Base-by-base conservation (phyloP, 192 early-diverging fungal species). In the Backusella circina region DNA sequence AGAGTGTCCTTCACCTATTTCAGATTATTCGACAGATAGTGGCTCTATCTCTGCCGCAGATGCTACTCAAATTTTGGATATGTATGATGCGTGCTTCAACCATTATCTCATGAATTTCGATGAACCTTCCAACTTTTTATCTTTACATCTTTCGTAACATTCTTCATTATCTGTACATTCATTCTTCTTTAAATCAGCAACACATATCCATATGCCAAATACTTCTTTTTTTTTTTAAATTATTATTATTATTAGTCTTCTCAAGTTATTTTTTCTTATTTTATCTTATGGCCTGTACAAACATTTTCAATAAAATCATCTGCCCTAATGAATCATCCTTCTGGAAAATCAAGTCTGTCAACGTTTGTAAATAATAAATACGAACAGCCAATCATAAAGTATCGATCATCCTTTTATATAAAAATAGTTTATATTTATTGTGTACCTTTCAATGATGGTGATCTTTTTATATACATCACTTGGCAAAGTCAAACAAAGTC, bases 1-100 rank as follows among this genome's bases (percentile, higher is more conserved):
- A 38, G 72, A 74, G 16, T 74, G 73, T 44, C 26, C 35, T 8
- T 74, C 73, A 32, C 73, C 73, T 6, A 3, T 28, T 37, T 74
- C 73, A 68, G 36, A 33, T 21, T 68, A 33, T 21, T 68, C 67
- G 23, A 23, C n/a, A 37, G 67, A 68, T 38, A 68, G 54, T 23
- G 54, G 54, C 23, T 61, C 54, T 2, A 61, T 61, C 8, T 61
- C 54, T 61, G 54, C 54, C 13, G 54, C 54, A 61, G 54, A 61
- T 61, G 54, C 54, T 61, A 61, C 54, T 2, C 54, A 61, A 28
- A 61, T 61, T 9, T 28, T 61, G 23, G 54, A 61, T 28, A 28
- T 61, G 21, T 61, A 61, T 28, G 54, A 61, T 28, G 54, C 54
- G 9, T 61, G 54, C 54, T 61, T 61, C 12, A 61, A 61, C 23